These are phyloP conservation scores for Viridothelium virens DNA, from an alignment of 495 filamentous ascomycete genomes.

Conservation along the genomic window DNA sequence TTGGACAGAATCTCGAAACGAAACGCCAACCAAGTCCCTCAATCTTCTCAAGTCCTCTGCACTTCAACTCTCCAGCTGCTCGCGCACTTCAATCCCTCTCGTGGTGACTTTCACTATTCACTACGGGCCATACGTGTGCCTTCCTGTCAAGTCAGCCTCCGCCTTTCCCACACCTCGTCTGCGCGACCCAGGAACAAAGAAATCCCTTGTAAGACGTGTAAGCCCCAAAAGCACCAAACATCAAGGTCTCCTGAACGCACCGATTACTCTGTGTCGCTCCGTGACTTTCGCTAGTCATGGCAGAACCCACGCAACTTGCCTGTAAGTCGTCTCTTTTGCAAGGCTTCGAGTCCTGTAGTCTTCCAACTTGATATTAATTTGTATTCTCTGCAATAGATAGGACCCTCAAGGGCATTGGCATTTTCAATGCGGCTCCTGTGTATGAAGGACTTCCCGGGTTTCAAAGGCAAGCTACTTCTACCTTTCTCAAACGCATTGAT, in stretches of 20 bases:
- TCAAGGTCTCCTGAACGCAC: not conserved
- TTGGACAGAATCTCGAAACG: not conserved
- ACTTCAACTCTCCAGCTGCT: conserved; percentile 8
- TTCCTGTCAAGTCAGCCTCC: not conserved
- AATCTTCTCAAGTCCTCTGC: not conserved
- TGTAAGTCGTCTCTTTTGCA: conserved; percentile 41
- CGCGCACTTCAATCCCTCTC: not conserved
- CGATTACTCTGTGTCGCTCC: conserved; percentile 31
- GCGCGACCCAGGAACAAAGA: not conserved
- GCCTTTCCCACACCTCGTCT: not conserved
- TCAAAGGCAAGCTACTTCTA: conserved; percentile 43
- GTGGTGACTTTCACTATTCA: conserved; percentile 4
- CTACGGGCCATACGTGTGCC: conserved; percentile 4
- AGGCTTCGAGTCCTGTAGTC: not conserved
- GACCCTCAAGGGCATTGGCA: conserved; percentile 89
- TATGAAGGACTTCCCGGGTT: conserved; percentile 84
- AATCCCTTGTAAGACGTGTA: not conserved
- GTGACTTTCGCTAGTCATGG: conserved; percentile 86
- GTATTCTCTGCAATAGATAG: conserved; percentile 49
- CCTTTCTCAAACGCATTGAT: not conserved
- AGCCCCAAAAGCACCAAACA: not conserved
- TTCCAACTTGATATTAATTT: conserved; percentile 14
- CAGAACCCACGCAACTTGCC: conserved; percentile 80
- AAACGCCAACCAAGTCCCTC: not conserved
- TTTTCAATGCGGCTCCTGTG: conserved; percentile 80